Conservation (phyloP, 805 yeast species). For the Alloascoidea hylecoeti region DNA sequence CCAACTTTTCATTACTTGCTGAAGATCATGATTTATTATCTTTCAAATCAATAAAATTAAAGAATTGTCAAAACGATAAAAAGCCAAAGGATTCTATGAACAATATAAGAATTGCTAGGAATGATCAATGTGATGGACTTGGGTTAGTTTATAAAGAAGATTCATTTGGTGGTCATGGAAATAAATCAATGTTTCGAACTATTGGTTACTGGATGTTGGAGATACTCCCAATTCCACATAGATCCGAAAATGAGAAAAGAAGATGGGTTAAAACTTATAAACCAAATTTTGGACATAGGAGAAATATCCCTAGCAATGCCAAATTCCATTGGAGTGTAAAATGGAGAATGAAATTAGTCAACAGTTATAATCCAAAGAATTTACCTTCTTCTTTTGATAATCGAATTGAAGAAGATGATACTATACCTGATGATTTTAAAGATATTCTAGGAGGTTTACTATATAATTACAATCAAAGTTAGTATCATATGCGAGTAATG, state of each 20-base stretch:
- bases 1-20: not conserved
- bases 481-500: too few species aligned
- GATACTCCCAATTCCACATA: slow-evolving; percentile 40
- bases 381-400: slow-evolving; percentile 11
- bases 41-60: not conserved
- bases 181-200: not conserved
- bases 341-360: slow-evolving; percentile 35
- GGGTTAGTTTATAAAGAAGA: too few species aligned
- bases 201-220: slow-evolving; percentile 48
- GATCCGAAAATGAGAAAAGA: slow-evolving; percentile 30
- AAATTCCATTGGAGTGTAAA: slow-evolving; percentile 50
- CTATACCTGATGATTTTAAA: not conserved
- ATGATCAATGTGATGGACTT: too few species aligned
- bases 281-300: slow-evolving; percentile 42
- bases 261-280: slow-evolving; percentile 33
- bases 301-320: slow-evolving; percentile 33
- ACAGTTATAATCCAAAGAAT: slow-evolving; percentile 30
- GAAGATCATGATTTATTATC: not conserved
- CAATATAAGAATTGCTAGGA: too few species aligned
- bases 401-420: slow-evolving; percentile 10
- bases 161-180: not conserved
- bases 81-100: too few species aligned
- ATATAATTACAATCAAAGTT: too few species aligned
- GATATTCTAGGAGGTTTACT: too few species aligned
- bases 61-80: too few species aligned